Evolutionary conservation across 2,329 filamentous ascomycete genomes (phyloP).

Genomic region (Cladosporium sp.): DNA sequence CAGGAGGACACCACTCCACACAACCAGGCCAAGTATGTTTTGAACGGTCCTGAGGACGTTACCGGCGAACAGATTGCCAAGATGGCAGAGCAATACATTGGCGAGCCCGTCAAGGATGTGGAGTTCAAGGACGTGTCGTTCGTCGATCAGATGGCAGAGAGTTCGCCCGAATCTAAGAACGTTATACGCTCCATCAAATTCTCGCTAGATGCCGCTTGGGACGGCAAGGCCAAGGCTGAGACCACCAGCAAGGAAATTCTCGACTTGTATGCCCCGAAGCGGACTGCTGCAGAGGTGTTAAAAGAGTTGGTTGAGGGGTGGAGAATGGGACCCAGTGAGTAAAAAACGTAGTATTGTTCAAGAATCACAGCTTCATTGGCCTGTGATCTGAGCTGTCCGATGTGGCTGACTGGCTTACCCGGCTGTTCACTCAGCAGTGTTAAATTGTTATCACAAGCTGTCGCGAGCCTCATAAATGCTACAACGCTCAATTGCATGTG

Average conservation of each 20-base stretch:
- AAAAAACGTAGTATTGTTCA: neutral
- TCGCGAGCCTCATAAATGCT: neutral
- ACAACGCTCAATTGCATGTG: neutral
- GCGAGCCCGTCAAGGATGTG: constrained; percentile 32
- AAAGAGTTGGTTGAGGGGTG: neutral
- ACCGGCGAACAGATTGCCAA: constrained; percentile 41
- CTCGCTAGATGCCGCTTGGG: constrained; percentile 35
- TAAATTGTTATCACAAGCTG: neutral
- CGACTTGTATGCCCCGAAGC: constrained; percentile 36
- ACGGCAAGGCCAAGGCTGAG: constrained; percentile 36
- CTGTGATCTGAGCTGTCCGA: neutral
- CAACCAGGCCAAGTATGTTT: constrained; percentile 41
- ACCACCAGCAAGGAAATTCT: constrained; percentile 36
- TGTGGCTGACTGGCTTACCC: neutral
- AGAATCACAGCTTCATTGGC: neutral
- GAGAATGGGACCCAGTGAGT: neutral
- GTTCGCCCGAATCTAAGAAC: constrained; percentile 25
- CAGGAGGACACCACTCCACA: constrained; percentile 36
- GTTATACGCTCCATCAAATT: constrained; percentile 36
- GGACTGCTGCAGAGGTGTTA: constrained; percentile 26
- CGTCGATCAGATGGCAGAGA: constrained; percentile 32
- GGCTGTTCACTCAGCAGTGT: neutral
- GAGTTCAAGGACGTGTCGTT: constrained; percentile 28
- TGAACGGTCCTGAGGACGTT: constrained; percentile 47
- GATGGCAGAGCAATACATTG: constrained; percentile 42